A percentile compares a stretch with the other conserved stretches of the same genome.
phyloP scores from a whole-genome alignment of 2,329 filamentous ascomycete species.

The Diaporthe helianthi region DNA sequence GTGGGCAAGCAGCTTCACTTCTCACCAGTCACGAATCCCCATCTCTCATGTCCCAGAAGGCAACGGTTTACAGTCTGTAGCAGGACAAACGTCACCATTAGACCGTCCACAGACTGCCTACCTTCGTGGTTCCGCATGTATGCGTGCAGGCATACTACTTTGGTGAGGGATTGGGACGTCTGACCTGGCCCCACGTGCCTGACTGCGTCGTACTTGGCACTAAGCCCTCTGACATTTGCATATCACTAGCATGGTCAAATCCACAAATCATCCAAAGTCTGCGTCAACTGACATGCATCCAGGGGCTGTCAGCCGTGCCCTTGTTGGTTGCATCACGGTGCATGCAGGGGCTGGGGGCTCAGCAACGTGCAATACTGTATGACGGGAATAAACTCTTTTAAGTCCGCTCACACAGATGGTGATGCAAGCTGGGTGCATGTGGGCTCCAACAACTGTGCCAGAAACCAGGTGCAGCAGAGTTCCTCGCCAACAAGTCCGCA shows the following conservation, averaged over 20 bases:
- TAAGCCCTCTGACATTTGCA: background rate
- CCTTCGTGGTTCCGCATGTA: too few relatives aligned
- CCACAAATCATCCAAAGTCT: background rate
- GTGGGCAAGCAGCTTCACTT: too few relatives aligned
- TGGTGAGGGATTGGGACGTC: too few relatives aligned
- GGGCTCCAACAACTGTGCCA: background rate
- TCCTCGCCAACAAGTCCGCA: background rate
- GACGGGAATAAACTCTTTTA: background rate
- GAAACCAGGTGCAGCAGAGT: background rate
- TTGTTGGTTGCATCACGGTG: background rate
- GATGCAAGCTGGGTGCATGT: background rate
- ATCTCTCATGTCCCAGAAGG: too few relatives aligned
- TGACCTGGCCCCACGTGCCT: background rate
- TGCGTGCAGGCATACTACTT: too few relatives aligned
- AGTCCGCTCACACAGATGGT: background rate
- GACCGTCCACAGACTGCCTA: too few relatives aligned
- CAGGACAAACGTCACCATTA: too few relatives aligned
- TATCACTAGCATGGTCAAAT: background rate
- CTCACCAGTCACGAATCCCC: too few relatives aligned
- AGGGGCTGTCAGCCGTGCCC: background rate
- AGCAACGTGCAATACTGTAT: background rate
- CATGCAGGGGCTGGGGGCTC: background rate
- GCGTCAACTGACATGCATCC: background rate
- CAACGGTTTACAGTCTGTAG: too few relatives aligned
- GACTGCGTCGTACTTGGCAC: background rate